Conservation (phyloP, 495 filamentous ascomycete genomes). For the Astrocystis sublimbata region DNA sequence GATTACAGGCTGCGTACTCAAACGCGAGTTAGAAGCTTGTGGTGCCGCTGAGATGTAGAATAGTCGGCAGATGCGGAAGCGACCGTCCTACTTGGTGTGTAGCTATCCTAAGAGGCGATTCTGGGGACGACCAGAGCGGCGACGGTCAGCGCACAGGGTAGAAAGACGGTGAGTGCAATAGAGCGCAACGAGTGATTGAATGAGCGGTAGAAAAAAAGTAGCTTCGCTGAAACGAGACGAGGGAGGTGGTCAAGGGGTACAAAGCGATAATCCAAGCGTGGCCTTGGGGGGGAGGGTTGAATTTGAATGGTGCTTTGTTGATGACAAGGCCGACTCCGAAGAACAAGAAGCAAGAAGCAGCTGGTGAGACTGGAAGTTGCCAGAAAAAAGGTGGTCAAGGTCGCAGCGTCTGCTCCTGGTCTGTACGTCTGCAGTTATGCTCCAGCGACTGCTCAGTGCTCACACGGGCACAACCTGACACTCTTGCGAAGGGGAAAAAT, state of each 20-base stretch:
- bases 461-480: constrained; percentile 21
- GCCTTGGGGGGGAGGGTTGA: constrained; percentile 23
- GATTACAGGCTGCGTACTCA: constrained; percentile 24
- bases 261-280: constrained; percentile 30
- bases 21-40: neutral
- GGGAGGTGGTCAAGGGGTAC: constrained; percentile 18
- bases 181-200: constrained; percentile 35
- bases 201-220: constrained; percentile 24
- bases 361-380: constrained; percentile 31
- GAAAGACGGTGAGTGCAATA: constrained; percentile 20
- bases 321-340: constrained; percentile 34
- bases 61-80: constrained; percentile 5
- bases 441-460: constrained; percentile 16
- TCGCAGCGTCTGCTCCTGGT: constrained; percentile 28
- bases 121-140: constrained; percentile 13
- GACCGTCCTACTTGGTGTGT: neutral
- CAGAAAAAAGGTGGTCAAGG: constrained; percentile 30
- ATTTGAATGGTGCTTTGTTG: constrained; percentile 37
- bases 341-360: too few species aligned
- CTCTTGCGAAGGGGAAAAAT: constrained; percentile 25
- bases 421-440: constrained; percentile 14
- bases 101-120: constrained; percentile 3
- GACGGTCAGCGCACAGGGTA: constrained; percentile 14
- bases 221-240: constrained; percentile 36
- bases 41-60: constrained; percentile 9